These are phyloP conservation scores for Aspergillus saccharolyticus DNA, from an alignment of 495 filamentous ascomycete species.

Conservation along the genomic window DNA sequence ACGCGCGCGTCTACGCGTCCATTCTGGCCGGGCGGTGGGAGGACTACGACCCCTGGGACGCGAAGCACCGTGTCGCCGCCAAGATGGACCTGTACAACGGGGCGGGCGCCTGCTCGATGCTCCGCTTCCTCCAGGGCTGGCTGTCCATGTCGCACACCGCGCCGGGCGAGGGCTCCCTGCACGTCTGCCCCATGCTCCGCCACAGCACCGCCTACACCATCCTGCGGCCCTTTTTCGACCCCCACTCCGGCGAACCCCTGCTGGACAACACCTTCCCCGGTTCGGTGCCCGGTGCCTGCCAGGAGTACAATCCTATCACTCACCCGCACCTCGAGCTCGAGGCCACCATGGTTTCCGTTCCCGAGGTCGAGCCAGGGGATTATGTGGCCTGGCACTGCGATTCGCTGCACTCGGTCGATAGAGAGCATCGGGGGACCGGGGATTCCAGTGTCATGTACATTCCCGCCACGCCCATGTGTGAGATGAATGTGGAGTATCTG, in stretches of 20 bases:
- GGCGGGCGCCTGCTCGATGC: slow-evolving; percentile 75
- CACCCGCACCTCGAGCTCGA: slow-evolving; percentile 76
- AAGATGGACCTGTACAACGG: slow-evolving; percentile 77
- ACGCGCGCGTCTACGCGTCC: slow-evolving; percentile 67
- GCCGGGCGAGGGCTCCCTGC: slow-evolving; percentile 71
- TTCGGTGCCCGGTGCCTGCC: slow-evolving; percentile 66
- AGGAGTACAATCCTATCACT: slow-evolving; percentile 65
- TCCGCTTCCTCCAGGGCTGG: slow-evolving; percentile 88
- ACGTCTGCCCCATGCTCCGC: slow-evolving; percentile 74
- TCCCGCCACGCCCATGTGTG: slow-evolving; percentile 74
- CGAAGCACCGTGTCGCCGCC: slow-evolving; percentile 59
- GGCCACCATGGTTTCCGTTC: slow-evolving; percentile 72
- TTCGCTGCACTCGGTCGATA: slow-evolving; percentile 76
- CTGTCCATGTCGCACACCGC: slow-evolving; percentile 68
- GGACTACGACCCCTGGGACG: slow-evolving; percentile 75
- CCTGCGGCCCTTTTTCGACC: slow-evolving; percentile 76
- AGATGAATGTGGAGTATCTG: slow-evolving; percentile 66
- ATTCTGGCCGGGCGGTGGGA: slow-evolving; percentile 78
- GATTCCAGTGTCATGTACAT: slow-evolving; percentile 87
- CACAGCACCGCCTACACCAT: slow-evolving; percentile 75
- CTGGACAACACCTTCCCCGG: slow-evolving; percentile 58
- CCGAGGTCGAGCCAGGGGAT: slow-evolving; percentile 72
- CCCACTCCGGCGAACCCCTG: slow-evolving; percentile 42
- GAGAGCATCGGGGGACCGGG: slow-evolving; percentile 58
- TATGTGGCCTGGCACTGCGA: slow-evolving; percentile 94